Conservation (phyloP, 495 filamentous ascomycete species). For the Chaetomidium leptoderma region DNA sequence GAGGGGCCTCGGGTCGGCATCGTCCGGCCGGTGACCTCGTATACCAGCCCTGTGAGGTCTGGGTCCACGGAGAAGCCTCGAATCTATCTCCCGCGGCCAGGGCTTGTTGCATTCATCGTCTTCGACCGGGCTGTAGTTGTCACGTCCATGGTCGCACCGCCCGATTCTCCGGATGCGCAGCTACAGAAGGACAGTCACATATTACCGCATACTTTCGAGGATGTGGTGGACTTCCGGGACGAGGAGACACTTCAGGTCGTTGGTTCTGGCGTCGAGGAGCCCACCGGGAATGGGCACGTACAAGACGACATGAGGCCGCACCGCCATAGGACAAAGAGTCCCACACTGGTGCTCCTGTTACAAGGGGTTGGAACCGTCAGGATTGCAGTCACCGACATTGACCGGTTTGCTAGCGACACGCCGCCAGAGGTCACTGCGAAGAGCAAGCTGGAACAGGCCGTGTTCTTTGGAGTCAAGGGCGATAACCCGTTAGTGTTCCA, state of each 20-base stretch:
- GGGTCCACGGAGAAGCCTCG: slow-evolving; percentile 52
- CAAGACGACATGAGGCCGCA: slow-evolving; percentile 42
- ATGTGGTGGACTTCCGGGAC: slow-evolving; percentile 74
- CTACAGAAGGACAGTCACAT: slow-evolving; percentile 59
- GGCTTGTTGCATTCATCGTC: slow-evolving; percentile 74
- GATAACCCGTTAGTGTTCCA: slow-evolving; percentile 79
- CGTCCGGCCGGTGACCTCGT: slow-evolving; percentile 60
- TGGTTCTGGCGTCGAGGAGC: slow-evolving; percentile 58
- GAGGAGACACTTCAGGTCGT: slow-evolving; percentile 57
- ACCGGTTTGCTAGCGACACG: slow-evolving; percentile 45
- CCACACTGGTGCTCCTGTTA: slow-evolving; percentile 68
- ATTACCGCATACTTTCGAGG: slow-evolving; percentile 65
- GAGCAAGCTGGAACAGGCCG: slow-evolving; percentile 87
- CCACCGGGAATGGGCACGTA: slow-evolving; percentile 33
- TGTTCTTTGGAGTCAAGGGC: slow-evolving; percentile 79
- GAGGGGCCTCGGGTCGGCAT: slow-evolving; percentile 42
- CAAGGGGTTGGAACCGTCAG: slow-evolving; percentile 77
- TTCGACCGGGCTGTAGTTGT: slow-evolving; percentile 73
- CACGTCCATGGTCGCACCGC: slow-evolving; percentile 58
- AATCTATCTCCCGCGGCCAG: slow-evolving; percentile 72
- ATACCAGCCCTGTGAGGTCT: slow-evolving; percentile 44
- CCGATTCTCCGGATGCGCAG: slow-evolving; percentile 64
- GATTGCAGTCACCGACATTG: slow-evolving; percentile 54
- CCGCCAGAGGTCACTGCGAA: slow-evolving; percentile 65
- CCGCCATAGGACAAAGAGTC: slow-evolving; percentile 53